These are phyloP conservation scores for Aspergillus puulaauensis DNA, from an alignment of 2,329 filamentous ascomycete genomes.

Conservation along the genomic window DNA sequence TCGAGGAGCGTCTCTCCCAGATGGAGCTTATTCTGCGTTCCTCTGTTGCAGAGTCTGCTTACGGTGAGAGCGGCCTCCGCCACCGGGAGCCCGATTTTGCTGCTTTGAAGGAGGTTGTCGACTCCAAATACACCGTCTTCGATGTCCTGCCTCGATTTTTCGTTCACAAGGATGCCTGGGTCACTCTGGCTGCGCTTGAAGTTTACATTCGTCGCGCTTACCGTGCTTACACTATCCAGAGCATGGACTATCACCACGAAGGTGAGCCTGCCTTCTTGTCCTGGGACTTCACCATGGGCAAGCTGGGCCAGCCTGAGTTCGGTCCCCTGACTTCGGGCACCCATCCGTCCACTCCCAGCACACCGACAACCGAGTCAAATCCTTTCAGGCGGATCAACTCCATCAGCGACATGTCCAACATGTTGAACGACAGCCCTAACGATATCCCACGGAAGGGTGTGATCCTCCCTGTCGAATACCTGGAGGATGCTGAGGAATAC, in stretches of 20 bases:
- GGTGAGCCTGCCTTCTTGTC: conserved; percentile 70
- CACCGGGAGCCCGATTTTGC: conserved; percentile 89
- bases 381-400: conserved; percentile 83
- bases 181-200: conserved; percentile 87
- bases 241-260: conserved; percentile 81
- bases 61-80: conserved; percentile 95
- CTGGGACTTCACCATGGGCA: conserved; percentile 95
- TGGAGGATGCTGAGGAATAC: conserved; percentile 90
- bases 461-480: conserved; percentile 86
- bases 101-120: conserved; percentile 94
- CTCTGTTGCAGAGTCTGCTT: conserved; percentile 93
- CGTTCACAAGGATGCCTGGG: conserved; percentile 89
- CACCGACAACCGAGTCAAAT: conserved; percentile 61
- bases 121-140: conserved; percentile 98
- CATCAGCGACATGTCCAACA: conserved; percentile 94
- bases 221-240: conserved; percentile 89
- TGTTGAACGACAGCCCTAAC: conserved; percentile 65
- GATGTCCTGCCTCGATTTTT: conserved; percentile 96
- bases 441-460: conserved; percentile 89
- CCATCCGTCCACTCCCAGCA: conserved; percentile 80
- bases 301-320: conserved; percentile 88
- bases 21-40: conserved; percentile 99
- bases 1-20: conserved; percentile 91
- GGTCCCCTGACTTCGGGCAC: conserved; percentile 69
- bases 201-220: conserved; percentile 96